Base-by-base conservation (phyloP, 768 basidiomycete species). In the Trametes punicea region DNA sequence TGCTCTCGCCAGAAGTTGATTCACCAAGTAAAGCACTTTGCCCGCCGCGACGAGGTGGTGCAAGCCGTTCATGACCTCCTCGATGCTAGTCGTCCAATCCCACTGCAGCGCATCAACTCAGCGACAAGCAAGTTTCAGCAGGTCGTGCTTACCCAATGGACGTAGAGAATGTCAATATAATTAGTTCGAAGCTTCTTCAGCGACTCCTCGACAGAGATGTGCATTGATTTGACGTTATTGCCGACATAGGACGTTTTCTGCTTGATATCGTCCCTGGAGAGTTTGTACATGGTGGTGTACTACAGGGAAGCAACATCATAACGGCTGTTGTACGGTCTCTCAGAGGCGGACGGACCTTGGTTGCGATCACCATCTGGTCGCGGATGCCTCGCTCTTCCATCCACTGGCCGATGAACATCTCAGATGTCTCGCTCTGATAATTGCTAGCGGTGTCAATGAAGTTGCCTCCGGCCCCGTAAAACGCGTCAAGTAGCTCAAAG, bases 141-240 rank as follows among this genome's bases (percentile, higher is more conserved):
- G n/a, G n/a, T n/a, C n/a, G 55, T 80, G 78, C 80, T 76, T 75
- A 71, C 73, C 80, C 69, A 73, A 59, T 83, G 82, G 5, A 82
- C 61, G 56, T 83, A 82, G 25, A 83, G 64, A 45, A 84, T 75
- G 60, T 83, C 82, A 61, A 83, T 75, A 61, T 79, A 87, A 23
- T 77, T 71, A 0, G 83, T 85, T 36, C 81, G 70, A 21, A 87
- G 73, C 55, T 82, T 84, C 57, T 71, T 71, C 54, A 79, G 67
- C 38, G 70, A 72, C 2, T 65, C 69, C 21, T 70, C 68, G 6
- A 74, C 64, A 7, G 68, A 71, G 31, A 71, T n/a, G 34, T 55
- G 60, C 49, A 75, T 48, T 2, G 62, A 67, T 60, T 76, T 76
- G 51, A 68, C 51, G 56, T 66, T 62, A 67, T 79, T 79, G 11